Evolutionary conservation across 345 rosid species (phyloP).

Genomic region (Lenwebbia sp.): DNA sequence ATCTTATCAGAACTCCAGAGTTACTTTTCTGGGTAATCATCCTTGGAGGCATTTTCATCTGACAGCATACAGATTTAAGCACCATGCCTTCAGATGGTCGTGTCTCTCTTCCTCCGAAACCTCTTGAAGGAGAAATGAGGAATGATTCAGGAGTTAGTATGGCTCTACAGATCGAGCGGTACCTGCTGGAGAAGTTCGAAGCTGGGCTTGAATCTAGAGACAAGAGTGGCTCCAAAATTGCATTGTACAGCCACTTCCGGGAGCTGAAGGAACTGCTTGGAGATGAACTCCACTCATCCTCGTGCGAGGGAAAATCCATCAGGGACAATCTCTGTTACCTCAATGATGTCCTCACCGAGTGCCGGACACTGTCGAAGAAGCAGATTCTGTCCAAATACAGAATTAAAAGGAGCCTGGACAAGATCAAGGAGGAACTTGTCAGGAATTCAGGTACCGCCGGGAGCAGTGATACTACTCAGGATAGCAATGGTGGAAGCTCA

Average conservation of each 20-base stretch:
- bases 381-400: neutral
- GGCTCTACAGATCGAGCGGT: neutral
- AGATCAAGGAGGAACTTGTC: neutral
- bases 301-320: neutral
- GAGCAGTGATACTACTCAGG: neutral
- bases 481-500: neutral
- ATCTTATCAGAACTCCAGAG: neutral
- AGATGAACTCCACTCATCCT: neutral
- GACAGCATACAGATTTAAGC: neutral
- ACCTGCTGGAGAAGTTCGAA: neutral
- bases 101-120: neutral
- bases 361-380: neutral
- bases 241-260: neutral
- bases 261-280: neutral
- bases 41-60: neutral
- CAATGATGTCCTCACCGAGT: neutral
- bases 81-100: neutral
- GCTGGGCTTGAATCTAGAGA: neutral
- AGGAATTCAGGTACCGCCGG: accelerated
- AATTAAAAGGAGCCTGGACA: neutral
- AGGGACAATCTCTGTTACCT: slow-evolving; percentile 4
- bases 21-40: neutral
- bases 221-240: neutral
- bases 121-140: neutral
- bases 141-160: neutral